phyloP scores from a whole-genome alignment of 192 early-diverging fungal genomes.

The Rhizoclosmatium sp. region DNA sequence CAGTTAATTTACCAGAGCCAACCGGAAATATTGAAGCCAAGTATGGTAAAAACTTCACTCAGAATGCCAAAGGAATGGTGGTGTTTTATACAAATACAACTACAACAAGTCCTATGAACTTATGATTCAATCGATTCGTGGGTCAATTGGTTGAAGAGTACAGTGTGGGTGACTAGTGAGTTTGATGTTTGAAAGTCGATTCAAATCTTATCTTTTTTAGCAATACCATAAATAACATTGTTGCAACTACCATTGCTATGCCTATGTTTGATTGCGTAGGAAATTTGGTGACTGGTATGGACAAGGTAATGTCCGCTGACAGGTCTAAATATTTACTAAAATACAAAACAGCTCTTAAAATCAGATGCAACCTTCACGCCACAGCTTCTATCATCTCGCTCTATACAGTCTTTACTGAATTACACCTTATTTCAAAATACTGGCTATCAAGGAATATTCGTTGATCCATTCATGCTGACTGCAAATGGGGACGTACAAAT shows the following conservation, averaged over 20 bases:
- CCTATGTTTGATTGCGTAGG: not conserved
- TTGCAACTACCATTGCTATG: not conserved
- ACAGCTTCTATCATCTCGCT: not conserved
- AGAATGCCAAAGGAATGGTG: not conserved
- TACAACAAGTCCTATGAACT: not conserved
- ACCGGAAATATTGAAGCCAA: not conserved
- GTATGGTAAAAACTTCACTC: not conserved
- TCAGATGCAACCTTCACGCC: not conserved
- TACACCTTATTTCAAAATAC: constrained; percentile 1
- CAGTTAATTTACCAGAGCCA: not conserved
- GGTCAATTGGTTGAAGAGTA: not conserved
- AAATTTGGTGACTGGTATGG: not conserved
- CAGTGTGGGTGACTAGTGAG: not conserved
- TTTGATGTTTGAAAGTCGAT: too few relatives aligned
- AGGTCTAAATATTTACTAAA: too few relatives aligned
- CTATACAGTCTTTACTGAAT: not conserved
- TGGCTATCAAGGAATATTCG: not conserved
- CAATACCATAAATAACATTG: not conserved
- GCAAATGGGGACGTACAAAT: not conserved
- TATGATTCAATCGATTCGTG: not conserved
- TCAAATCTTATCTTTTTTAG: not conserved
- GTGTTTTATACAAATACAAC: not conserved
- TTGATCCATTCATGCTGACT: not conserved
- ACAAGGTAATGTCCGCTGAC: not conserved
- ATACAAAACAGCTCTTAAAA: not conserved